A percentile compares a stretch with the other conserved stretches of the same genome.
Evolutionary conservation across 1,284 basidiomycete species (phyloP).

Genomic region (Rhodotorula sp.): DNA sequence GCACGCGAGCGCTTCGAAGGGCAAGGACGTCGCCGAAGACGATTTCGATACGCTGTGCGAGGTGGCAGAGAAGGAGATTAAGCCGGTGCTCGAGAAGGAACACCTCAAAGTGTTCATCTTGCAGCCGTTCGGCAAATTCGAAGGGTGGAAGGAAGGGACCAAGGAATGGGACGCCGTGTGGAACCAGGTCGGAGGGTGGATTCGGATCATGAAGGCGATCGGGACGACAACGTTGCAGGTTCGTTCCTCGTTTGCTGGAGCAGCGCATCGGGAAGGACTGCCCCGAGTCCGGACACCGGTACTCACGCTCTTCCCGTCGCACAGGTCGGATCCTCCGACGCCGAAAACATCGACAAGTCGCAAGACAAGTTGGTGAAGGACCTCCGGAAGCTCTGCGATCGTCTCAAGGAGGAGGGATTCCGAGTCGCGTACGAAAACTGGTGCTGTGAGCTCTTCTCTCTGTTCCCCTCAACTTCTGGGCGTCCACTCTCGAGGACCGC

Average conservation of each 20-base stretch:
- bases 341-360: conserved; percentile 9
- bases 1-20: conserved; percentile 21
- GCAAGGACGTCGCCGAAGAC: conserved; percentile 4
- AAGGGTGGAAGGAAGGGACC: conserved; percentile 24
- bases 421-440: conserved; percentile 32
- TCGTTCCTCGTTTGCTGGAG: neutral
- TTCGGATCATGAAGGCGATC: conserved; percentile 21
- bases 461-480: neutral
- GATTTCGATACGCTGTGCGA: conserved; percentile 13
- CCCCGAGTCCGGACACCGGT: neutral
- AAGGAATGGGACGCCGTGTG: conserved; percentile 16
- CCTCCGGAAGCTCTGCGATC: conserved; percentile 14
- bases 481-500: too few species aligned
- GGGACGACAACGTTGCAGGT: conserved; percentile 19
- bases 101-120: conserved; percentile 19
- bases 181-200: conserved; percentile 17
- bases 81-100: neutral
- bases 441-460: conserved; percentile 15
- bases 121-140: conserved; percentile 24
- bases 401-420: conserved; percentile 14
- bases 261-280: too few species aligned
- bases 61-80: conserved; percentile 3
- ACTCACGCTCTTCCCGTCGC: neutral
- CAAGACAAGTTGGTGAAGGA: conserved; percentile 10
- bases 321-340: conserved; percentile 27